A percentile compares a stretch with the other conserved stretches of the same genome.
Conservation (phyloP, 495 filamentous ascomycete species). For the Annulohypoxylon moriforme region DNA sequence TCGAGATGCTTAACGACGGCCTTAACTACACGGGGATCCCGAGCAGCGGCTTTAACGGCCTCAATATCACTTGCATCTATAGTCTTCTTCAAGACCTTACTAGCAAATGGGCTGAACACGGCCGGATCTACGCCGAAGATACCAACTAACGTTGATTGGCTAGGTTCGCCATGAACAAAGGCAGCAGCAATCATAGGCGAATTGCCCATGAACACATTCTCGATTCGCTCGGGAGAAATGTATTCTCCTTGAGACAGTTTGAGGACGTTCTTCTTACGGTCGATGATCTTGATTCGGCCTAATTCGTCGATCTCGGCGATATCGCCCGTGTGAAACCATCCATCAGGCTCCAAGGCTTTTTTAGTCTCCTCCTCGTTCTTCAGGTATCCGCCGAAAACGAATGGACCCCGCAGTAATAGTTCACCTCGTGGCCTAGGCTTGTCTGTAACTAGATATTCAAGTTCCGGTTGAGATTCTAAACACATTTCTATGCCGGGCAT, state of each 20-base stretch:
- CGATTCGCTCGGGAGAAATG: slow-evolving; percentile 95
- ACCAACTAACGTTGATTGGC: slow-evolving; percentile 84
- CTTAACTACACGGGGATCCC: slow-evolving; percentile 74
- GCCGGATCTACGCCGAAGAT: slow-evolving; percentile 89
- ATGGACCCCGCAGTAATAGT: slow-evolving; percentile 81
- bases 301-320: slow-evolving; percentile 83
- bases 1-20: slow-evolving; percentile 85
- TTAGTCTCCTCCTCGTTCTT: slow-evolving; percentile 87
- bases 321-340: slow-evolving; percentile 97
- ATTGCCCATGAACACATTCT: slow-evolving; percentile 90
- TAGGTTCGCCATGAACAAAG: slow-evolving; percentile 91
- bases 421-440: slow-evolving; percentile 94
- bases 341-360: slow-evolving; percentile 84
- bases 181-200: slow-evolving; percentile 79
- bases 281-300: slow-evolving; percentile 92
- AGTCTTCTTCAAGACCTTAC: slow-evolving; percentile 74
- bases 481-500: slow-evolving; percentile 77
- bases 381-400: slow-evolving; percentile 86
- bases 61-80: slow-evolving; percentile 71
- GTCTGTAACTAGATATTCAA: slow-evolving; percentile 92
- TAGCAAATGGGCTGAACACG: slow-evolving; percentile 80
- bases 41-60: slow-evolving; percentile 72
- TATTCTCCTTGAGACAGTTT: slow-evolving; percentile 99
- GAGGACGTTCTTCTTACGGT: slow-evolving; percentile 97
- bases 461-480: slow-evolving; percentile 88